These are phyloP conservation scores for Hippophae rhamnoides DNA, from an alignment of 306 rosid species.

Conservation along the genomic window DNA sequence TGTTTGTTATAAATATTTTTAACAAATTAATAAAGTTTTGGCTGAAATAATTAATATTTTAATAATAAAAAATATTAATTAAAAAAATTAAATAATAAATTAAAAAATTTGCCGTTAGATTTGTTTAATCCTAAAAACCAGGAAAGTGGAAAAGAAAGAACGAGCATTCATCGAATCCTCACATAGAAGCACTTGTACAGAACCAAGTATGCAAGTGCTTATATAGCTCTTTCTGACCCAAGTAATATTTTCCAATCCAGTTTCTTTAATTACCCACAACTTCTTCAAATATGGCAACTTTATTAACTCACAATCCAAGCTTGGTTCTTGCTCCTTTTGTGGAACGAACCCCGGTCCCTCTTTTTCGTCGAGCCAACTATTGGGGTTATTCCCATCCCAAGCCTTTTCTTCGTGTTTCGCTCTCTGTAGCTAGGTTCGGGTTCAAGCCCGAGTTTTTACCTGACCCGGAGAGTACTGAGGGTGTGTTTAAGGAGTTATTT, in stretches of 20 bases:
- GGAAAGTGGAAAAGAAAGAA: too few species aligned
- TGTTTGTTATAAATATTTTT: too few species aligned
- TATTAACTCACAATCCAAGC: conserved; percentile 38
- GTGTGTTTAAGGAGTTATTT: conserved; percentile 37
- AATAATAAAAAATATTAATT: too few species aligned
- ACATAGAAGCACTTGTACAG: too few species aligned
- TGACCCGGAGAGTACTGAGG: conserved; percentile 43
- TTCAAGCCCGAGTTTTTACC: conserved; percentile 47
- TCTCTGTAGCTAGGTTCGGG: conserved; percentile 46
- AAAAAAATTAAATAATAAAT: too few species aligned
- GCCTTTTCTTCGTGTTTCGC: conserved; percentile 51
- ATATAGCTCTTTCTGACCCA: too few species aligned
- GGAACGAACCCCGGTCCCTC: conserved; percentile 23
- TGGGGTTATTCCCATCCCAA: conserved; percentile 21
- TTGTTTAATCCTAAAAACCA: too few species aligned
- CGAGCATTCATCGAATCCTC: too few species aligned
- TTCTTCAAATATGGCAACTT: conserved; percentile 36
- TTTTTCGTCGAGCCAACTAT: conserved; percentile 32
- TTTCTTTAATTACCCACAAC: background rate
- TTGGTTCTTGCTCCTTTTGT: conserved; percentile 33
- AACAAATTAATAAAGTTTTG: too few species aligned
- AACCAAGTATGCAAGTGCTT: too few species aligned
- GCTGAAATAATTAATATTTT: too few species aligned
- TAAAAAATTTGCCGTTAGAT: too few species aligned
- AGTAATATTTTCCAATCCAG: background rate